A percentile compares a stretch with the other conserved stretches of the same genome.
These are phyloP conservation scores for Phoma sp. DNA, from an alignment of 2,329 filamentous ascomycete species.

Conservation along the genomic window DNA sequence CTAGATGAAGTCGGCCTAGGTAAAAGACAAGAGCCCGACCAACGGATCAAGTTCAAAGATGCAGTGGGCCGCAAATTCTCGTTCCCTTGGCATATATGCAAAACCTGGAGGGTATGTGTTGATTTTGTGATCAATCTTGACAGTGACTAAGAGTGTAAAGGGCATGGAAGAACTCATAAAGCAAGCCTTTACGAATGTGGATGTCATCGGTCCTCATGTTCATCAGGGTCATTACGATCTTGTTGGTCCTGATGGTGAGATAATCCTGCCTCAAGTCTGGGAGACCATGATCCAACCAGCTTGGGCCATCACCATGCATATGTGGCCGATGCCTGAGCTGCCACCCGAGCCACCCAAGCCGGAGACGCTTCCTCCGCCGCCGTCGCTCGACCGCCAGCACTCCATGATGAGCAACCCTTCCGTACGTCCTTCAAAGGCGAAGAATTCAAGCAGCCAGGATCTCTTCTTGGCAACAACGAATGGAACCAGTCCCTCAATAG, in stretches of 20 bases:
- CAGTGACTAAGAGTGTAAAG: conserved; percentile 66
- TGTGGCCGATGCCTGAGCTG: conserved; percentile 55
- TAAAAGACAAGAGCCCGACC: no score
- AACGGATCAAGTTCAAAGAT: conserved; percentile 44
- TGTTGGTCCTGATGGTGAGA: conserved; percentile 56
- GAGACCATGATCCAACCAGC: conserved; percentile 56
- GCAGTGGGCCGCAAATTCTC: conserved; percentile 40
- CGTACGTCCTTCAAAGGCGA: neutral
- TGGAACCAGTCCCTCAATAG: no score
- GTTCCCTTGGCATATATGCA: conserved; percentile 38
- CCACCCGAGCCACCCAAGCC: conserved; percentile 21
- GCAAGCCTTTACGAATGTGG: conserved; percentile 57
- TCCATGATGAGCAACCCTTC: neutral
- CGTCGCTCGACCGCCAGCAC: conserved; percentile 17
- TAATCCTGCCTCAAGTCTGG: conserved; percentile 58
- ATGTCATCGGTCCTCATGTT: conserved; percentile 54
- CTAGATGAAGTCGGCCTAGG: no score
- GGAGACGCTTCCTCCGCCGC: conserved; percentile 17
- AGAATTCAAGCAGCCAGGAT: conserved; percentile 9
- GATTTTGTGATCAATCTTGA: neutral
- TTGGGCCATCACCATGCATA: conserved; percentile 57
- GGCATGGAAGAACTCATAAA: conserved; percentile 58
- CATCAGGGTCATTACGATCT: conserved; percentile 57
- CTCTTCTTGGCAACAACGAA: no score
- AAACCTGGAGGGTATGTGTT: conserved; percentile 57